Evolutionary conservation across 768 basidiomycete species (phyloP), one percentile per base, ranked within the genome.

Genomic region (Suillus occidentalis): DNA sequence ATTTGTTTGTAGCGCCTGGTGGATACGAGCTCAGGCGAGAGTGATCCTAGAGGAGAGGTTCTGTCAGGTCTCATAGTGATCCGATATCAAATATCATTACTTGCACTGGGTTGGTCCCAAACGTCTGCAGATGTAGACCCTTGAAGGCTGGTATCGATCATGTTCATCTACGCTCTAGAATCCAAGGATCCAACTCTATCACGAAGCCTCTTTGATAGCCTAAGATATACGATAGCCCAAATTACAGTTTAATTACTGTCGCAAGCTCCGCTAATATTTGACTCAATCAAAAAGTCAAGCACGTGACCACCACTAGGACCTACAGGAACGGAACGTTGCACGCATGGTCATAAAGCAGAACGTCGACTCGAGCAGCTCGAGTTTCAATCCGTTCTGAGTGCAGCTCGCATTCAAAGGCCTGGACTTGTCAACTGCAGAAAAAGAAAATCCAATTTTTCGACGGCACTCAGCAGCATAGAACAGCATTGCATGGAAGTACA

Each of bases 101-200:
- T 31, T 56, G 64, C 52, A 39, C 52, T 65, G 60, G 57, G 63
- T 31, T 66, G 65, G 45, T 60, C 65, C 65, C 65, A 66, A 22
- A 45, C 20, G 22, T 66, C 65, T 47, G 65, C 25, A 59, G 63
- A 60, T 25, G 63, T 49, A 40, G 63, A 50, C 50, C 60, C 52
- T 52, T 36, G 62, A 42, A 31, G 43, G 20, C n/a, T 45, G 36
- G 49, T 64, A 37, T 60, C 60, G 59, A 40, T 61, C 60, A 31
- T 62, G 45, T 39, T 28, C 47, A 28, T 40, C 39, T 40, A 58
- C 22, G 5, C 22, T 58, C 57, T 40, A 58, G 2, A 5, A 9
- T 25, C 39, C 22, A 25, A 39, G 7, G 10, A 18, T 31, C 12
- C 52, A 53, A 53, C 52, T 53, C 53, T 55, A 55, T 34, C 53